phyloP scores from a whole-genome alignment of 495 filamentous ascomycete genomes.

The Antarctomyces pellizariae region DNA sequence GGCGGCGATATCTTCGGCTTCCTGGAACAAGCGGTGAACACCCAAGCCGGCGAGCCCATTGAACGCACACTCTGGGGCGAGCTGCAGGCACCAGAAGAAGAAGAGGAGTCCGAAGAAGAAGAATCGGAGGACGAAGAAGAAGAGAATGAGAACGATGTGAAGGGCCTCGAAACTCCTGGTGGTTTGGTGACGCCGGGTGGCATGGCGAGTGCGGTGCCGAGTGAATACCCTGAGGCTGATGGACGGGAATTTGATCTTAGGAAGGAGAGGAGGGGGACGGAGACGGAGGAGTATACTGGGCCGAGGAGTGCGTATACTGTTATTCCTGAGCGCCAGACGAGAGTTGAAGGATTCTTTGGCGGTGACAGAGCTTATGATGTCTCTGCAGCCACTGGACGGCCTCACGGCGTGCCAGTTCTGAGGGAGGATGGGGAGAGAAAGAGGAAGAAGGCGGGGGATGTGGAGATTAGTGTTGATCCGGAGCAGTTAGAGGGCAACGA shows the following conservation, averaged over 20 bases:
- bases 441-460: slow-evolving; percentile 84
- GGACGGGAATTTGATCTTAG: slow-evolving; percentile 79
- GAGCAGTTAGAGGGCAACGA: slow-evolving; percentile 48
- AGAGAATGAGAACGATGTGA: slow-evolving; percentile 49
- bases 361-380: slow-evolving; percentile 85
- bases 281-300: slow-evolving; percentile 60
- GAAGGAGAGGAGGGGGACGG: slow-evolving; percentile 64
- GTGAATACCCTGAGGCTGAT: slow-evolving; percentile 54
- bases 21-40: slow-evolving; percentile 28
- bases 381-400: slow-evolving; percentile 21
- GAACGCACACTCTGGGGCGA: slow-evolving; percentile 87
- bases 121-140: slow-evolving; percentile 42
- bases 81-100: slow-evolving; percentile 62
- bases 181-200: slow-evolving; percentile 67
- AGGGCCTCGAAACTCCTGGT: slow-evolving; percentile 46
- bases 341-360: slow-evolving; percentile 83
- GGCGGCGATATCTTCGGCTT: slow-evolving; percentile 89
- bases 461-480: slow-evolving; percentile 76
- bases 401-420: slow-evolving; percentile 38
- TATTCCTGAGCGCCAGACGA: slow-evolving; percentile 63
- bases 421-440: slow-evolving; percentile 70
- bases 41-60: slow-evolving; percentile 49
- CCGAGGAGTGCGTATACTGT: slow-evolving; percentile 70
- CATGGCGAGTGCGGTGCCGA: slow-evolving; percentile 53
- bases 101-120: slow-evolving; percentile 58